Base-by-base conservation (phyloP, 495 filamentous ascomycete species). In the Neurospora sp. region DNA sequence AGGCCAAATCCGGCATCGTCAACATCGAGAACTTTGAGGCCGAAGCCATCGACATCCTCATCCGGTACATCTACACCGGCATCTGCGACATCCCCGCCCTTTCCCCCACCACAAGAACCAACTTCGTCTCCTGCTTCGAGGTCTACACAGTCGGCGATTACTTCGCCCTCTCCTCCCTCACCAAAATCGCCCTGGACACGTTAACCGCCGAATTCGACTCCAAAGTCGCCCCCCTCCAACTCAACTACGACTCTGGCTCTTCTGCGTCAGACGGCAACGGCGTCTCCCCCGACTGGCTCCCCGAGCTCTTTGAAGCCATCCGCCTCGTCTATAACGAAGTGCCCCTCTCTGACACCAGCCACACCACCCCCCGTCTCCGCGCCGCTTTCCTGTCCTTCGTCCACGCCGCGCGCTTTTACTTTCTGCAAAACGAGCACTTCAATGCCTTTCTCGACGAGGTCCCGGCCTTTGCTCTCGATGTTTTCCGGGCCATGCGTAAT, bases 31-130 rank as follows among this genome's bases (percentile, higher is more conserved):
- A 75, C 40, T 76, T 78, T 27, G 73, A 74, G 7, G 74, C 78
- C 31, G 75, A 76, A 12, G 48, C 70, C 20, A 59, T 81, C 54
- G 73, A 75, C 6, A 76, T 73, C 59, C 16, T 80, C 6, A 42
- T 81, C 35, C 73, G 72, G 2, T 81, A 80, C 70, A 75, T 81
- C 62, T 80, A 81, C 69, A 77, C 75, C 2, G 79, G 79, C 3
- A 69, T 69, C 16, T 79, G 78, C 70, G 71, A 79, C 54, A 77
- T 79, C 59, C 39, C 73, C 54, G 23, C 66, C 12, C 73, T 78
- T 11, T 40, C 44, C 12, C 54, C 66, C 42, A 1, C 7, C 6
- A 42, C 48, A 27, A 76, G 72, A 20, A 79, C 78, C 66, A 76
- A 46, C 41, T 76, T 79, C 59, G 69, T 78, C 39, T 72, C 48